Evolutionary conservation across 495 filamentous ascomycete species (phyloP).

Genomic region (Lineolata rhizophorae): DNA sequence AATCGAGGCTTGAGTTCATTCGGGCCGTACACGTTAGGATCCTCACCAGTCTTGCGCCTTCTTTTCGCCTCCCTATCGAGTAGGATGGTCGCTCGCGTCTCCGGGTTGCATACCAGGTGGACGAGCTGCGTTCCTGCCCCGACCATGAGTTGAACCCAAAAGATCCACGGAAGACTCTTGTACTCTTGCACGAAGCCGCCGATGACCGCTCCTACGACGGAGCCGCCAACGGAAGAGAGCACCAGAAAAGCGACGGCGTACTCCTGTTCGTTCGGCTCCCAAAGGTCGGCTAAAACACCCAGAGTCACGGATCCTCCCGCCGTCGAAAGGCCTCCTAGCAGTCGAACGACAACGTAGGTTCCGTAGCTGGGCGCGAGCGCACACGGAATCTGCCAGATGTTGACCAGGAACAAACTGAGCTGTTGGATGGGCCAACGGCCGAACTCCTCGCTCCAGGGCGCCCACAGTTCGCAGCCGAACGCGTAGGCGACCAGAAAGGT

Average conservation of each 20-base stretch:
- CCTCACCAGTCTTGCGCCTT: constrained; percentile 7
- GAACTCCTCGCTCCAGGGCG: constrained; percentile 41
- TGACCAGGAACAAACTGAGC: constrained; percentile 32
- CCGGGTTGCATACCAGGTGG: constrained; percentile 6
- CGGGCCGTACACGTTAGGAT: constrained; percentile 9
- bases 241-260: constrained; percentile 40
- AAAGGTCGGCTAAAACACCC: constrained; percentile 40
- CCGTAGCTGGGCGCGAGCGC: constrained; percentile 31
- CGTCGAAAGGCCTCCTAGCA: constrained; percentile 34
- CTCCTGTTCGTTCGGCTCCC: constrained; percentile 35
- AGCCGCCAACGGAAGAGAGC: constrained; percentile 40
- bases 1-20: constrained; percentile 6
- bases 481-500: constrained; percentile 39
- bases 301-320: constrained; percentile 44
- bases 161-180: constrained; percentile 29
- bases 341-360: constrained; percentile 32
- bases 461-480: constrained; percentile 46
- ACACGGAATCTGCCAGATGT: constrained; percentile 33
- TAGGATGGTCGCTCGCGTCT: constrained; percentile 9
- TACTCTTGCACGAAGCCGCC: constrained; percentile 35
- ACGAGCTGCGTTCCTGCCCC: constrained; percentile 7
- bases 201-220: constrained; percentile 35
- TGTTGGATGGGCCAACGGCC: constrained; percentile 36
- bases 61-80: constrained; percentile 9
- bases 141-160: constrained; percentile 26